A percentile compares a stretch with the other conserved stretches of the same genome.
Evolutionary conservation across 2,329 filamentous ascomycete species (phyloP).

Genomic region (Dactylellina sp.): DNA sequence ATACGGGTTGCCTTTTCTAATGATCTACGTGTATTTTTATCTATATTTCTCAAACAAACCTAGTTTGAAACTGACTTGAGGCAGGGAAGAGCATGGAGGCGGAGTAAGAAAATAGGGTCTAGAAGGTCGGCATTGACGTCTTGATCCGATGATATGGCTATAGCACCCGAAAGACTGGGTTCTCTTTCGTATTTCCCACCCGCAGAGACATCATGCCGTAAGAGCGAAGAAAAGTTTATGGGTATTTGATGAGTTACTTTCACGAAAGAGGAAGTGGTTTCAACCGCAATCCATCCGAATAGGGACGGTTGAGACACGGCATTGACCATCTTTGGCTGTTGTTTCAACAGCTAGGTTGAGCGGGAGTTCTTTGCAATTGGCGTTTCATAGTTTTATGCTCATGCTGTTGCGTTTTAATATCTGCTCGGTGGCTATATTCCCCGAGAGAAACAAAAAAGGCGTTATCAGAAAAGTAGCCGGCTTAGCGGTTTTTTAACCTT

Average conservation of each 20-base stretch:
- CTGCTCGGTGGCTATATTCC: slow-evolving; percentile 2
- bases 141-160: slow-evolving; percentile 18
- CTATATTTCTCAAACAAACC: slow-evolving; percentile 42
- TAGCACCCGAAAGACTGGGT: slow-evolving; percentile 9
- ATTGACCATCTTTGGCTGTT: slow-evolving; percentile 50
- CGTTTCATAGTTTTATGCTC: slow-evolving; percentile 43
- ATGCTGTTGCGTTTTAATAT: neutral
- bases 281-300: slow-evolving; percentile 30
- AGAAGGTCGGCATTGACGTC: slow-evolving; percentile 36
- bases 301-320: slow-evolving; percentile 51
- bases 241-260: slow-evolving; percentile 14
- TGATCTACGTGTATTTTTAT: slow-evolving; percentile 20
- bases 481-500: slow-evolving; percentile 19
- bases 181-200: slow-evolving; percentile 1
- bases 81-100: slow-evolving; percentile 3
- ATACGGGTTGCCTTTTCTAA: neutral
- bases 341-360: slow-evolving; percentile 47
- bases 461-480: slow-evolving; percentile 17
- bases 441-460: slow-evolving; percentile 13
- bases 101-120: slow-evolving; percentile 9
- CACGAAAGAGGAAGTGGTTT: slow-evolving; percentile 47
- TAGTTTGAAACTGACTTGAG: slow-evolving; percentile 46
- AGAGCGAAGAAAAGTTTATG: neutral
- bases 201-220: slow-evolving; percentile 6
- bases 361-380: slow-evolving; percentile 32